Percentiles rank a stretch among this genome's conserved stretches.
Evolutionary conservation across 2,329 filamentous ascomycete genomes (phyloP).

Genomic region (Sarocladium oryzae): DNA sequence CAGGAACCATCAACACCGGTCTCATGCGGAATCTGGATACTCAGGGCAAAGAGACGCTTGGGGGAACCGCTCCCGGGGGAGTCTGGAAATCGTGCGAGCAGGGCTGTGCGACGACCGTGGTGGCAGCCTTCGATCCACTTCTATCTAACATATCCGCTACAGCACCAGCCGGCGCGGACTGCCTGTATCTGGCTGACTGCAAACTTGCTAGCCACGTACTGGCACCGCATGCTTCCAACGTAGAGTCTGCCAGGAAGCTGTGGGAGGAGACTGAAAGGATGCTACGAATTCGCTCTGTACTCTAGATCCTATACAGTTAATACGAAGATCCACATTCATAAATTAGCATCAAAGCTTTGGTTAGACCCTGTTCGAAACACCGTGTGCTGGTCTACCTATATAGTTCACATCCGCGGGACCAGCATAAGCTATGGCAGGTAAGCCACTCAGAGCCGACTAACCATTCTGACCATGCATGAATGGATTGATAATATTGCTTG

Average conservation of each 20-base stretch:
- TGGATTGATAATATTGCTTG: too few species aligned
- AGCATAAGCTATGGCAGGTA: too few species aligned
- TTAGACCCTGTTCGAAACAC: too few species aligned
- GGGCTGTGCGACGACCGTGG: neutral
- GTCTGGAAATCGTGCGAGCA: neutral
- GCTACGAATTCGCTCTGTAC: conserved; percentile 3
- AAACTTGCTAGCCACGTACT: neutral
- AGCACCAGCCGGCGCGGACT: neutral
- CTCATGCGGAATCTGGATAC: conserved; percentile 3
- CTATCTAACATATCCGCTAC: neutral
- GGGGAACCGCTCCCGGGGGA: neutral
- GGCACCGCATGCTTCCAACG: neutral
- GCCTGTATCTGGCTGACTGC: conserved; percentile 4
- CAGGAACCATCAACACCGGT: conserved; percentile 10
- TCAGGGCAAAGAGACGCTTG: neutral
- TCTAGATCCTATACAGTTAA: neutral
- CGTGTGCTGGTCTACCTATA: too few species aligned
- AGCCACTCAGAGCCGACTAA: too few species aligned
- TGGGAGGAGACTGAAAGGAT: conserved; percentile 4
- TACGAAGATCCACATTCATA: too few species aligned
- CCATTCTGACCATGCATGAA: too few species aligned
- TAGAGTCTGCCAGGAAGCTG: neutral
- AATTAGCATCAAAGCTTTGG: too few species aligned
- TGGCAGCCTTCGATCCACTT: neutral
- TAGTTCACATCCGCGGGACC: too few species aligned